Evolutionary conservation across 1,284 basidiomycete species (phyloP), one percentile per base, ranked within the genome.

Genomic region (Vanrija sp.): DNA sequence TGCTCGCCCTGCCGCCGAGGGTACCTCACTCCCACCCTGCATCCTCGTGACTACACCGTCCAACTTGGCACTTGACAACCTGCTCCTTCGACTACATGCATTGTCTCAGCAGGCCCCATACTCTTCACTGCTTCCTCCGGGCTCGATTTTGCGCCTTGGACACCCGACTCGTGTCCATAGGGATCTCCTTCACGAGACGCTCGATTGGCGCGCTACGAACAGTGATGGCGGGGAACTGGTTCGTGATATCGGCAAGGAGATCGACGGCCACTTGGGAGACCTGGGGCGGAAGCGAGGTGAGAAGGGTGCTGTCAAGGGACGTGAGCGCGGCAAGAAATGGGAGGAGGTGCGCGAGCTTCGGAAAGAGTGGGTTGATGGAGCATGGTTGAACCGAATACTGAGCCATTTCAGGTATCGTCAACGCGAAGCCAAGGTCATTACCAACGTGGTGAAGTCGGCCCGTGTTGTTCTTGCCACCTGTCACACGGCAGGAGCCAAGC

Each of bases 141-240:
- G 71, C 47, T 63, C 75, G 45, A 71, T 91, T 7, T 90, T 91
- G 1, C 83, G 93, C 14, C 81, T 96, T 9, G 92, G 92, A 0
- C 93, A 98, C 72, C 95, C 95, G 0, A 95, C 96, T 0, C 83
- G 95, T 14, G 88, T 98, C 0, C 86, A 96, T 78, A 81, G 86
- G 77, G 85, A 74, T 16, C 81, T 97, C 3, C 77, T 92, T 12
- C 81, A 84, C 6, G 81, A 86, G 0, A 98, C 95, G 0, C 79
- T 98, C n/a, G 95, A 98, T 68, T 86, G 86, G 19, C 87, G 93
- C 67, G 86, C 90, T 0, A 82, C 83, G 5, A 80, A 85, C 50
- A 89, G 88, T 26, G 91, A 94, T 56, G 67, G 86, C 79, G 88
- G 89, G 4, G 85, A 81, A 7, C 78, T 97, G 23, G 86, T 89